phyloP scores from a whole-genome alignment of 129 eudicot genomes.

The Flaveria ramosissima region DNA sequence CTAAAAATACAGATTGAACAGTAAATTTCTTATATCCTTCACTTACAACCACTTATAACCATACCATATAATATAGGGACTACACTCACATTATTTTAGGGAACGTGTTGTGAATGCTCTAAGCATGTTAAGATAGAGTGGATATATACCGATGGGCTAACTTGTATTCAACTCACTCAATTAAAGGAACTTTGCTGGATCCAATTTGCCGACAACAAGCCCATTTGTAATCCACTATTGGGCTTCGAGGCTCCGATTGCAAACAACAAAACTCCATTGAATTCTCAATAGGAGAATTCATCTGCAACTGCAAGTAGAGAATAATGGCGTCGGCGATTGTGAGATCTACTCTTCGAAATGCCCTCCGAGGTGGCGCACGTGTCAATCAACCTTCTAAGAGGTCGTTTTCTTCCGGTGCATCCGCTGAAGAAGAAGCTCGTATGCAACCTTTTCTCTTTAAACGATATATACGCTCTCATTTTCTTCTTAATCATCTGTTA shows the following conservation, averaged over 20 bases:
- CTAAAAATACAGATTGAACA: too few species aligned
- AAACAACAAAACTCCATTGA: background rate
- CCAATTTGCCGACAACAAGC: too few species aligned
- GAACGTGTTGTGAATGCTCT: too few species aligned
- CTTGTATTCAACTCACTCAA: too few species aligned
- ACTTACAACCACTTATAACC: too few species aligned
- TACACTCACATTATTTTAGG: too few species aligned
- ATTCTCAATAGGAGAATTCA: constrained; percentile 24
- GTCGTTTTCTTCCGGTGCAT: constrained; percentile 50
- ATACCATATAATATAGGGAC: too few species aligned
- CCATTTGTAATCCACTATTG: background rate
- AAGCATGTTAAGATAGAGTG: too few species aligned
- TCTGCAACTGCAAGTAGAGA: constrained; percentile 4
- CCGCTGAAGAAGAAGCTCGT: constrained; percentile 74
- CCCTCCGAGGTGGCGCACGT: constrained; percentile 59
- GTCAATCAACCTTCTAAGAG: constrained; percentile 46
- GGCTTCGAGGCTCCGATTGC: background rate
- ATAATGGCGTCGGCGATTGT: constrained; percentile 77
- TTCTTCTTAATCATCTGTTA: background rate
- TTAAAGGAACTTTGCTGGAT: too few species aligned
- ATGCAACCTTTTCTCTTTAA: constrained; percentile 19
- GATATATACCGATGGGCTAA: too few species aligned
- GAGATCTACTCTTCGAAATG: constrained; percentile 68
- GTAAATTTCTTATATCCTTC: too few species aligned
- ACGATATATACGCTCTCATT: background rate